Evolutionary conservation across 306 rosid genomes (phyloP), one percentile per base, ranked within the genome.

Genomic region (Albizia julibrissin): DNA sequence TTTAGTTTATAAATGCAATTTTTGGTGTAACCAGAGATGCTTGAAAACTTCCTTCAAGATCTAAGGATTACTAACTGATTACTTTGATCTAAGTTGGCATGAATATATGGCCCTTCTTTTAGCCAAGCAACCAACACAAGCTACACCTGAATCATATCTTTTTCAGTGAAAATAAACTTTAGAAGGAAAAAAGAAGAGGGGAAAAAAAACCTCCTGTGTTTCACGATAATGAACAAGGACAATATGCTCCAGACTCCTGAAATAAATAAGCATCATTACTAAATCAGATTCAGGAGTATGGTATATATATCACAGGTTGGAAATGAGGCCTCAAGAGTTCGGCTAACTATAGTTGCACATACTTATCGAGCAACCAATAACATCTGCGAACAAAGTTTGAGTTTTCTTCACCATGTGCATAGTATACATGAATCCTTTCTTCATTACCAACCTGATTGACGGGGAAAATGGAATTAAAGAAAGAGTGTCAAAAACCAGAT

Each of bases 141-240:
- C 39, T 43, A 77, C 78, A 78, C 3, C 69, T 67, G 66, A 44
- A 37, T 37, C 74, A 79, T 22, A 31, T 33, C 52, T 78, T 80
- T 40, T 84, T 58, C 67, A n/a, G 56, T n/a, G 42, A 78, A 76
- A 81, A 44, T 67, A 26, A 81, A 65, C 72, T 84, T 37, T 64
- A 26, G 70, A 66, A 24, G 61, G 79, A 79, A 52, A 72, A 79
- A 52, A 72, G 21, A 46, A 67, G 76, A 79, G 71, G 40, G 80
- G 19, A 33, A 74, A 40, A 77, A 83, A 81, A 82, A 93, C 98
- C 97, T 96, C 99, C 58, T 90, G 94, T 56, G 91, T 92, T 89
- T 93, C 98, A 62, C 98, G 99, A 80, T 96, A 96, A 89, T 96
- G 99, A 86, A 96, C 99, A 76, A 96, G 98, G 86, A 96, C 98